Evolutionary conservation across 2,329 filamentous ascomycete species (phyloP).

Genomic region (Fusarium equiseti): DNA sequence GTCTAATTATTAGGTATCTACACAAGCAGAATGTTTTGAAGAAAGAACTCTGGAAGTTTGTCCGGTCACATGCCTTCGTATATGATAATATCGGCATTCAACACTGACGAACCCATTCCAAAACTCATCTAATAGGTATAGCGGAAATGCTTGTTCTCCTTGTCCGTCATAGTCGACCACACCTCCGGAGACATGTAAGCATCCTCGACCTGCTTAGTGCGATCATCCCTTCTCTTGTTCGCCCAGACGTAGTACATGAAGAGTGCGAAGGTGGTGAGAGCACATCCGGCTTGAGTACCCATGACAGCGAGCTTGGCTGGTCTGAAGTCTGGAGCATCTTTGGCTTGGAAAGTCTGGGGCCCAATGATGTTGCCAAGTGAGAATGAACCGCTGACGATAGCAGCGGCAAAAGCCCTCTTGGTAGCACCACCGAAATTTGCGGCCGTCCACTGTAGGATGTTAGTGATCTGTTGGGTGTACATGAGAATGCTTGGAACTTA

Average conservation of each 20-base stretch:
- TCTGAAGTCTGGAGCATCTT: slow-evolving; percentile 64
- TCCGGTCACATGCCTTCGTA: too few species aligned
- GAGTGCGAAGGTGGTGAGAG: slow-evolving; percentile 57
- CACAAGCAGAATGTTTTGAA: background rate
- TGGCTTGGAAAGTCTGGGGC: slow-evolving; percentile 66
- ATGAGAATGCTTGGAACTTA: slow-evolving; percentile 37
- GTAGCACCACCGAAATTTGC: slow-evolving; percentile 65
- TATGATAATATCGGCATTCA: too few species aligned
- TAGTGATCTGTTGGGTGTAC: rapidly evolving
- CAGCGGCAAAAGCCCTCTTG: slow-evolving; percentile 64
- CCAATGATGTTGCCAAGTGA: slow-evolving; percentile 68
- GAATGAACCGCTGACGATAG: slow-evolving; percentile 63
- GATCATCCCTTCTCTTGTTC: slow-evolving; percentile 55
- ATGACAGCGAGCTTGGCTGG: slow-evolving; percentile 68
- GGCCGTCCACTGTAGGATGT: slow-evolving; percentile 56
- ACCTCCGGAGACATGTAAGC: slow-evolving; percentile 56
- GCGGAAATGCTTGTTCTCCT: slow-evolving; percentile 68
- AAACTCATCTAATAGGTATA: slow-evolving; percentile 57
- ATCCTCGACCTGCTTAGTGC: slow-evolving; percentile 54
- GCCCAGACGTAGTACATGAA: slow-evolving; percentile 65
- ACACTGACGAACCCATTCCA: background rate
- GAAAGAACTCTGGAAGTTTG: too few species aligned
- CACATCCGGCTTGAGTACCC: slow-evolving; percentile 61
- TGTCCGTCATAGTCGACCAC: slow-evolving; percentile 66
- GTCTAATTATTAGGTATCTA: background rate